Conservation (phyloP, 2,329 filamentous ascomycete species). For the Talaromyces piceae region DNA sequence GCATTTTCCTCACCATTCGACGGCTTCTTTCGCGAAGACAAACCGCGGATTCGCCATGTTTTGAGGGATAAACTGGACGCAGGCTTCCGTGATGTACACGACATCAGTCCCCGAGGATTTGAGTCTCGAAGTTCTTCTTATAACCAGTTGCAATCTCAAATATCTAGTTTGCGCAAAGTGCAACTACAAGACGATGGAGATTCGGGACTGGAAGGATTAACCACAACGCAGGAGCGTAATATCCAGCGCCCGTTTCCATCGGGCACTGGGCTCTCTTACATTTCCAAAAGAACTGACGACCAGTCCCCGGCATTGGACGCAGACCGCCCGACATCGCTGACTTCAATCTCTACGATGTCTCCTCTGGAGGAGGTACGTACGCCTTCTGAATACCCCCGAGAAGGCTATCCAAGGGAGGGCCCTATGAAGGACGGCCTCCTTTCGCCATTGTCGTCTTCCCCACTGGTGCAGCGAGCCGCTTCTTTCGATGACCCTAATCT, state of each 20-base stretch:
- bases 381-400: conserved; percentile 30
- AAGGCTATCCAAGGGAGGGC: conserved; percentile 13
- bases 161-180: conserved; percentile 29
- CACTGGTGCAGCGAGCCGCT: conserved; percentile 28
- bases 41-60: conserved; percentile 38
- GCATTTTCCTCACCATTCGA: conserved; percentile 33
- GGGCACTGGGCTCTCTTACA: conserved; percentile 14
- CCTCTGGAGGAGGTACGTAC: conserved; percentile 36
- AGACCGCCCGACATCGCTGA: conserved; percentile 36
- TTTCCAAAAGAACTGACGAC: conserved; percentile 19
- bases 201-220: conserved; percentile 13
- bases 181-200: conserved; percentile 27
- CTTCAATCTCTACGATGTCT: conserved; percentile 38
- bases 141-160: conserved; percentile 23
- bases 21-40: conserved; percentile 32
- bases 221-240: conserved; percentile 16
- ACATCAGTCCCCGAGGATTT: conserved; percentile 31
- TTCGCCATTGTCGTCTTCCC: conserved; percentile 32
- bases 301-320: conserved; percentile 20
- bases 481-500: conserved; percentile 35
- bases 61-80: conserved; percentile 35
- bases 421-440: conserved; percentile 26
- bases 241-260: conserved; percentile 21
- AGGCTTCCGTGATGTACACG: conserved; percentile 29
- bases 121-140: conserved; percentile 19